Conservation (phyloP, 1,284 basidiomycete species). For the Leccinum insolens region DNA sequence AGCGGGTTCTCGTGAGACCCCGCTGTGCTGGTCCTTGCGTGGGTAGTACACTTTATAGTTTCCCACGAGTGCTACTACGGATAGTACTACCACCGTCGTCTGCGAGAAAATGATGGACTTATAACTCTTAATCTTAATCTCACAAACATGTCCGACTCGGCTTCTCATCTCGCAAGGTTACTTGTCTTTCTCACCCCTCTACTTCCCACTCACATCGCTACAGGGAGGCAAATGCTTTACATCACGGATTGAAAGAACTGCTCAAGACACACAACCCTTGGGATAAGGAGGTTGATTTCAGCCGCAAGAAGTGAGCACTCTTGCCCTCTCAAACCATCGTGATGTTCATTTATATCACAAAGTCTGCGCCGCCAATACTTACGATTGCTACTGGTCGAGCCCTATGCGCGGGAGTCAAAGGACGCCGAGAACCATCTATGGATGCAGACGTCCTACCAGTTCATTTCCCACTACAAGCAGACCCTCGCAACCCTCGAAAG, state of each 20-base stretch:
- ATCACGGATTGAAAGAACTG: slow-evolving; percentile 69
- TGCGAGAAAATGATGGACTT: slow-evolving; percentile 32
- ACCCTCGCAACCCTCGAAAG: slow-evolving; percentile 72
- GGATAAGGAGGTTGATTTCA: slow-evolving; percentile 82
- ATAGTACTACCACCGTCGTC: background rate
- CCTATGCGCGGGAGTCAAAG: slow-evolving; percentile 75
- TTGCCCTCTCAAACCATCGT: background rate
- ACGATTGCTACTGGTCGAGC: slow-evolving; percentile 73
- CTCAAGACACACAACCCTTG: slow-evolving; percentile 76
- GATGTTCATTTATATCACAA: slow-evolving; percentile 8
- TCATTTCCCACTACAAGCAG: slow-evolving; percentile 85
- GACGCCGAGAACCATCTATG: slow-evolving; percentile 85
- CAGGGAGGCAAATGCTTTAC: slow-evolving; percentile 73
- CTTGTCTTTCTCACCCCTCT: background rate
- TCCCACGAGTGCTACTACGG: slow-evolving; percentile 23
- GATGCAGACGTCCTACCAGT: slow-evolving; percentile 89
- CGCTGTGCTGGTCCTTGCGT: slow-evolving; percentile 3
- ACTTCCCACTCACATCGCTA: slow-evolving; percentile 11
- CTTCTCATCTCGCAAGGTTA: slow-evolving; percentile 31
- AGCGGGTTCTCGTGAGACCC: background rate
- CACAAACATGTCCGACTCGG: slow-evolving; percentile 33
- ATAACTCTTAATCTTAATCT: slow-evolving; percentile 15
- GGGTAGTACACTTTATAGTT: slow-evolving; percentile 5
- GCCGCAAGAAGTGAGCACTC: slow-evolving; percentile 74
- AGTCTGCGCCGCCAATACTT: slow-evolving; percentile 82